Conservation (phyloP, 2,329 filamentous ascomycete genomes). For the Diplocarpon mali region DNA sequence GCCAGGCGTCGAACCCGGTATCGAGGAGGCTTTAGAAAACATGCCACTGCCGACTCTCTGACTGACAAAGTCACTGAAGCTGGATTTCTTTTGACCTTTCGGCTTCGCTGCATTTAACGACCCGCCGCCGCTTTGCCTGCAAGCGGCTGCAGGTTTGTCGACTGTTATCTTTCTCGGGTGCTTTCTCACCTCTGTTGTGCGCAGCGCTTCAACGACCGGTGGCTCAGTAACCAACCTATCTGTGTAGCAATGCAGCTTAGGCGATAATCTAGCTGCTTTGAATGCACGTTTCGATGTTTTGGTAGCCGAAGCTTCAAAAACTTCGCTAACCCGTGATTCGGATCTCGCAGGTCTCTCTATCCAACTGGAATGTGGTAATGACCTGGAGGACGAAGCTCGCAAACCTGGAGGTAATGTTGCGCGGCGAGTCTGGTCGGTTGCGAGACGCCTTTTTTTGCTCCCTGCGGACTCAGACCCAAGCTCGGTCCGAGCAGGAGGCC, state of each 20-base stretch:
- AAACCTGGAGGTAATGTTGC: slow-evolving; percentile 1
- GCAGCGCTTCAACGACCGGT: neutral
- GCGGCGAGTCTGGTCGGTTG: neutral
- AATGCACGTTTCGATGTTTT: neutral
- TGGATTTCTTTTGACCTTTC: neutral
- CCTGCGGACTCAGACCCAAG: neutral
- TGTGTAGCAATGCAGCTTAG: neutral
- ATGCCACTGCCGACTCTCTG: slow-evolving; percentile 3
- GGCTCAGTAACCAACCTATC: slow-evolving; percentile 2
- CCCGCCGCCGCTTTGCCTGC: neutral
- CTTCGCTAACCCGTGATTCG: neutral
- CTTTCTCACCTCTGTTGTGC: neutral
- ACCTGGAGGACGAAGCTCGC: neutral
- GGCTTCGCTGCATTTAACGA: neutral
- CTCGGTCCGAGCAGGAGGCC: neutral
- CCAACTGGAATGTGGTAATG: neutral
- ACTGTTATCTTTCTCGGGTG: neutral
- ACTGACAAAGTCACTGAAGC: neutral
- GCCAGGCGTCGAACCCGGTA: slow-evolving; percentile 4
- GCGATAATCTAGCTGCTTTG: neutral
- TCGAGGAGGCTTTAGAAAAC: slow-evolving; percentile 4
- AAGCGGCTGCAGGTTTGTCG: neutral
- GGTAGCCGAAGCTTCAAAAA: neutral
- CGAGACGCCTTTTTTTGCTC: neutral
- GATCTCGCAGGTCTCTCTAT: neutral